Percentiles rank a stretch among this genome's conserved stretches.
These are phyloP conservation scores for Calonectria naviculata DNA, from an alignment of 2,329 filamentous ascomycete species.

Conservation along the genomic window DNA sequence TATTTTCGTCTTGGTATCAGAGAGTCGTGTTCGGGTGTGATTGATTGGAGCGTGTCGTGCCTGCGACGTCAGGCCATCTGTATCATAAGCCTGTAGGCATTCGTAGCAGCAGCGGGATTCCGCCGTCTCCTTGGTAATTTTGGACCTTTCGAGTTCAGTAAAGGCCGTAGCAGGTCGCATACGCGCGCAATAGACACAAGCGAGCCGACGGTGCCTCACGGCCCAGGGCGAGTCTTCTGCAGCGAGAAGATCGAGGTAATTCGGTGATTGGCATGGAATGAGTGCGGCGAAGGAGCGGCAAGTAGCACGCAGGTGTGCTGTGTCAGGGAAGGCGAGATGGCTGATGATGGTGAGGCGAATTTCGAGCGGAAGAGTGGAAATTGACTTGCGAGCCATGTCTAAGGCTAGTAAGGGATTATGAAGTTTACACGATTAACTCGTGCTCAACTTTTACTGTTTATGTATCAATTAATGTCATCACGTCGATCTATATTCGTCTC, in stretches of 20 bases:
- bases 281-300: conserved; percentile 10
- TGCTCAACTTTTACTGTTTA: no score
- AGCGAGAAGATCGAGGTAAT: conserved; percentile 8
- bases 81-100: background rate
- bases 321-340: conserved; percentile 15
- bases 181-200: conserved; percentile 19
- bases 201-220: background rate
- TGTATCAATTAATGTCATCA: no score
- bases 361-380: conserved; percentile 6
- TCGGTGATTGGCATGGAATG: background rate
- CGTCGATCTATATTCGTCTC: no score
- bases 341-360: background rate
- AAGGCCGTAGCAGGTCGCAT: conserved; percentile 16
- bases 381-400: background rate
- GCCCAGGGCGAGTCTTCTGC: conserved; percentile 15
- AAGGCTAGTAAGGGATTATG: background rate
- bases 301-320: background rate
- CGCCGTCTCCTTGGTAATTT: background rate
- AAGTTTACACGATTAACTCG: no score
- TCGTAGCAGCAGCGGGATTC: conserved; percentile 11
- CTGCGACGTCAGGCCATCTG: background rate
- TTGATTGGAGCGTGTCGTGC: background rate
- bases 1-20: background rate
- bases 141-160: conserved; percentile 9
- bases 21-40: background rate